Evolutionary conservation across 768 basidiomycete genomes (phyloP).

Genomic region (Mycena indigotica): DNA sequence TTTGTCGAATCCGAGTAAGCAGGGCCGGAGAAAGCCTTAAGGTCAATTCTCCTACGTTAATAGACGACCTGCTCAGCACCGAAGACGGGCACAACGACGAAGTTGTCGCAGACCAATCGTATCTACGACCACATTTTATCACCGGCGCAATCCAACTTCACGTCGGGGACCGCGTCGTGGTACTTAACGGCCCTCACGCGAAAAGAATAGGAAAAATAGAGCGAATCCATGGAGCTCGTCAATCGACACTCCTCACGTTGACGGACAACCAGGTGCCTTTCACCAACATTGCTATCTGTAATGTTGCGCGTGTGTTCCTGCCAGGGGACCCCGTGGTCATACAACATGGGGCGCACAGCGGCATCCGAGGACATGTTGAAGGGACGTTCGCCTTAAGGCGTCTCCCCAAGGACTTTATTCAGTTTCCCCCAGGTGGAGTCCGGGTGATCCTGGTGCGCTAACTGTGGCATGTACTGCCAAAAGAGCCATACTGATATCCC

Average conservation of each 20-base stretch:
- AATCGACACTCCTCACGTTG: neutral
- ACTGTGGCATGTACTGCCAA: too few relatives aligned
- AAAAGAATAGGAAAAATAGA: neutral
- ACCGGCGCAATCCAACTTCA: neutral
- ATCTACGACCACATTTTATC: neutral
- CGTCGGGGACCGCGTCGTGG: neutral
- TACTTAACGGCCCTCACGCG: neutral
- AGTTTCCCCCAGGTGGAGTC: neutral
- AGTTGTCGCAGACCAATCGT: neutral
- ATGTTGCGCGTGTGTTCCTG: neutral
- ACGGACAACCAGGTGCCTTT: neutral
- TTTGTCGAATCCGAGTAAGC: neutral
- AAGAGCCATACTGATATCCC: too few relatives aligned
- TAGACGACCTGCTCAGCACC: neutral
- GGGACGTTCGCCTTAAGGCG: neutral
- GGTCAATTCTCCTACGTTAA: neutral
- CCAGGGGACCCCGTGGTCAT: neutral
- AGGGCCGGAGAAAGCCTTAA: neutral
- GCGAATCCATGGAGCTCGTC: neutral
- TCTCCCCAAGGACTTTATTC: neutral
- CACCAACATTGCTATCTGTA: neutral
- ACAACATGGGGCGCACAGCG: neutral
- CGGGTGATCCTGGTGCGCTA: neutral
- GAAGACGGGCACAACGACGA: neutral
- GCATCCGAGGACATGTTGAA: neutral